These are phyloP conservation scores for Actinomortierella ambigua DNA, from an alignment of 371 early-diverging fungal species.

Conservation along the genomic window DNA sequence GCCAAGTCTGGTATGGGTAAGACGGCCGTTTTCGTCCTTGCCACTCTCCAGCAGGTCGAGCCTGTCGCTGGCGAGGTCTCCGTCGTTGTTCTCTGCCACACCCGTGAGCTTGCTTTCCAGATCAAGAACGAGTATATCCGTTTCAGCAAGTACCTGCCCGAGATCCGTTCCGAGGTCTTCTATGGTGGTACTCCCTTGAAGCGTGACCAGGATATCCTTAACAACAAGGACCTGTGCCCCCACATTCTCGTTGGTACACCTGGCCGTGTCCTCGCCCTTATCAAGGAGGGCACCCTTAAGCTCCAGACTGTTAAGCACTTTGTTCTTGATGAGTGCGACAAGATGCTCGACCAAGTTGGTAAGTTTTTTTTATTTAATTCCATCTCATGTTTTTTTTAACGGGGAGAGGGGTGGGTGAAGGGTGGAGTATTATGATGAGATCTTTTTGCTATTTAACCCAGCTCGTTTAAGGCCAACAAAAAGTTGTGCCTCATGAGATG, in stretches of 20 bases:
- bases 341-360: slow-evolving; percentile 92
- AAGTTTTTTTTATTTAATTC: slow-evolving; percentile 41
- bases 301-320: slow-evolving; percentile 91
- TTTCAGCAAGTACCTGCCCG: slow-evolving; percentile 95
- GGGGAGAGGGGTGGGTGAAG: neutral
- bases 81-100: slow-evolving; percentile 95
- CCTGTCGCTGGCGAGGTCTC: slow-evolving; percentile 79
- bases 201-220: slow-evolving; percentile 82
- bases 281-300: slow-evolving; percentile 82
- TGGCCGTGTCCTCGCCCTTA: slow-evolving; percentile 93
- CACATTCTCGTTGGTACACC: slow-evolving; percentile 99
- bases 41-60: slow-evolving; percentile 95
- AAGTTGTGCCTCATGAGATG: slow-evolving; percentile 36
- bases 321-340: slow-evolving; percentile 99
- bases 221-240: slow-evolving; percentile 81
- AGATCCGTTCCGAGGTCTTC: slow-evolving; percentile 90
- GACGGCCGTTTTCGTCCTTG: slow-evolving; percentile 98
- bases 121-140: slow-evolving; percentile 95
- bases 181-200: slow-evolving; percentile 88
- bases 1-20: slow-evolving; percentile 99
- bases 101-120: slow-evolving; percentile 98
- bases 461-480: slow-evolving; percentile 56
- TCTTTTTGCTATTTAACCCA: slow-evolving; percentile 57
- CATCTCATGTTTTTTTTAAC: neutral
- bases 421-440: slow-evolving; percentile 38